Percentiles rank a stretch among this genome's conserved stretches.
Evolutionary conservation across 2,329 filamentous ascomycete species (phyloP).

Genomic region (Incumbomyces delicatus): DNA sequence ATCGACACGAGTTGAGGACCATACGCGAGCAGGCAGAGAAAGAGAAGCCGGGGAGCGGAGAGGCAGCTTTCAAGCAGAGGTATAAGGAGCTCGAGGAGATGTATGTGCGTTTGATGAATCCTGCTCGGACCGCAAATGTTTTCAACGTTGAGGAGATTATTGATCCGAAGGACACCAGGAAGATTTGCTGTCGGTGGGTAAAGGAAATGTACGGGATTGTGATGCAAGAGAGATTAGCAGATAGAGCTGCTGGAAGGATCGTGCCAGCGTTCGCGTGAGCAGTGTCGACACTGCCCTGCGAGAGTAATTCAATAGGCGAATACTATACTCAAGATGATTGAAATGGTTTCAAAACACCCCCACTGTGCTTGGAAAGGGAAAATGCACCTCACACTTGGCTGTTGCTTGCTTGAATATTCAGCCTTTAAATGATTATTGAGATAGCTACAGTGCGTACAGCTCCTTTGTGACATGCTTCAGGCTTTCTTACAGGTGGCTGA

Average conservation of each 20-base stretch:
- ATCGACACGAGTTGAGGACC: constrained; percentile 48
- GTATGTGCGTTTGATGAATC: constrained; percentile 54
- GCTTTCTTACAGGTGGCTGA: no score
- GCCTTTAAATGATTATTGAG: no score
- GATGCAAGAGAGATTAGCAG: constrained; percentile 39
- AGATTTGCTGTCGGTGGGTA: constrained; percentile 47
- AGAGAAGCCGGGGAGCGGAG: constrained; percentile 26
- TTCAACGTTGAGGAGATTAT: constrained; percentile 58
- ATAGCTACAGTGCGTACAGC: no score
- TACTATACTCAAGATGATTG: no score
- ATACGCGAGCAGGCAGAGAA: constrained; percentile 37
- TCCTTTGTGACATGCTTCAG: no score
- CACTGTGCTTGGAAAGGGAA: no score
- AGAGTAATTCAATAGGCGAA: no score
- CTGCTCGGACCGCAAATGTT: constrained; percentile 52
- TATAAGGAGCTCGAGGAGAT: constrained; percentile 51
- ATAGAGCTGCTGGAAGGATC: constrained; percentile 34
- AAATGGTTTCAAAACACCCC: no score
- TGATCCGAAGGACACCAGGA: constrained; percentile 50
- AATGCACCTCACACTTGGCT: no score
- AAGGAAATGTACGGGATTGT: constrained; percentile 47
- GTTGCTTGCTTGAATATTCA: no score
- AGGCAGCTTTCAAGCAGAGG: constrained; percentile 43
- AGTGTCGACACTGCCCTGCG: neutral
- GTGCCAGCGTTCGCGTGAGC: constrained; percentile 29